Base-by-base conservation (phyloP, 75 land plant species). In the Adiantum capillusveneris region DNA sequence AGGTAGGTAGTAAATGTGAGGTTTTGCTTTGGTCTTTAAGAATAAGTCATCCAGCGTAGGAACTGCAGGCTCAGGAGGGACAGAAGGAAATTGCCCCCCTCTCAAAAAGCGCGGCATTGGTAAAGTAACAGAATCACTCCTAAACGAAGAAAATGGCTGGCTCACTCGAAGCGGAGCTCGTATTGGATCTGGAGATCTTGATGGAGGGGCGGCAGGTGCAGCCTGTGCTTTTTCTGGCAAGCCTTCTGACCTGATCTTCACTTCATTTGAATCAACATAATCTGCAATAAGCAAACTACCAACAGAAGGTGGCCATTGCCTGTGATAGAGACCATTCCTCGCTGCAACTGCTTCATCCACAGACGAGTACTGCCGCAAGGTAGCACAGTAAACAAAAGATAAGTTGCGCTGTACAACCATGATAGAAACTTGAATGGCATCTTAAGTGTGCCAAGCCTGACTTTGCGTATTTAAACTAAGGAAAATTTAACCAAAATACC, bases 261-360 rank as follows among this genome's bases (percentile, higher is more conserved):
- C 95, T 60, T 93, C 98, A 25, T 81, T 69, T 20, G 96, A 83
- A 24, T 86, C 87, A 34, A 93, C 98, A 73, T 83, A 86, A 24
- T 93, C 98, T 14, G 80, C 98, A 2, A 75, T 42, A 26, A 93
- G 71, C 29, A 72, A 68, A 0, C 78, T 85, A 25, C 98, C 98
- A 13, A 96, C 96, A 54, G 77, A 77, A 28, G 84, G 65, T n/a
- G 98, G 98, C 98, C 98, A 93, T 60, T 88, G 88, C 26, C 90
- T 74, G 62, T 89, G 80, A 78, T 85, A 88, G 0, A 93, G 57
- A 9, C 86, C 87, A 81, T 93, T 79, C n/a, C 98, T 79, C 0
- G 98, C 90, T 17, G 80, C 85, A 14, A 75, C 51, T 16, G 98
- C 98, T 61, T 93, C 96, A 36, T 86, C 96, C 1, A 77, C 75